A percentile compares a stretch with the other conserved stretches of the same genome.
Evolutionary conservation across 2,329 filamentous ascomycete genomes (phyloP).

Genomic region (Paraphaeosphaeria minitans): DNA sequence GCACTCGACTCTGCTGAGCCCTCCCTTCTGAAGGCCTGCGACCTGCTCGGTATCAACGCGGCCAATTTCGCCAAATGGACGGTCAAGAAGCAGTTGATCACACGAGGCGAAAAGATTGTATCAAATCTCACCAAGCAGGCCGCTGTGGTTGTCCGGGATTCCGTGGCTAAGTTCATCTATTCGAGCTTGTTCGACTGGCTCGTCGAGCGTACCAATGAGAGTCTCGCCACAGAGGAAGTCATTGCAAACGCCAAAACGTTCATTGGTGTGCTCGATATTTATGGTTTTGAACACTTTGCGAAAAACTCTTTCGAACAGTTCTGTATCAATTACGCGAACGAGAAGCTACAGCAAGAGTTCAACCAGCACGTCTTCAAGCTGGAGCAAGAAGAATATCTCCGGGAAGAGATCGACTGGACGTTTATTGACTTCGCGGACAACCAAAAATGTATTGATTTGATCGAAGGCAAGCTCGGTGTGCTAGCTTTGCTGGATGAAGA

Average conservation of each 20-base stretch:
- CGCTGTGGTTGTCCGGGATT: conserved; percentile 92
- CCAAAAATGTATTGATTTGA: conserved; percentile 97
- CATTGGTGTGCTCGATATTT: conserved; percentile 98
- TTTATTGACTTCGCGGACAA: conserved; percentile 99
- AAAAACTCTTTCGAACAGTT: conserved; percentile 99
- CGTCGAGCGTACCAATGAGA: conserved; percentile 93
- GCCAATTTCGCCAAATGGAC: conserved; percentile 95
- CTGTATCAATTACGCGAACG: conserved; percentile 99
- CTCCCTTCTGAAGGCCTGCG: conserved; percentile 78
- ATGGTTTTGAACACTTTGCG: conserved; percentile 98
- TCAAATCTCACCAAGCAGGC: conserved; percentile 94
- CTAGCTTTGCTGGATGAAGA: conserved; percentile 93
- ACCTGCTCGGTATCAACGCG: conserved; percentile 84
- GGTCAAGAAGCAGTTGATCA: conserved; percentile 97
- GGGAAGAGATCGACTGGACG: conserved; percentile 97
- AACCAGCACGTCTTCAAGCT: conserved; percentile 99
- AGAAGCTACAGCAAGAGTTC: conserved; percentile 98
- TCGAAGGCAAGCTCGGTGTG: conserved; percentile 95
- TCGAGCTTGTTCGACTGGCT: conserved; percentile 99
- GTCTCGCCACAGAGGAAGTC: conserved; percentile 87
- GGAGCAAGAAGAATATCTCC: conserved; percentile 96
- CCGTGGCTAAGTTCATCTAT: conserved; percentile 98
- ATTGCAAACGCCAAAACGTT: conserved; percentile 82
- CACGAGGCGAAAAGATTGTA: conserved; percentile 94
- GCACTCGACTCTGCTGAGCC: conserved; percentile 81